Conservation (phyloP, 73 alveolate species). For the Diophrys sp. region DNA sequence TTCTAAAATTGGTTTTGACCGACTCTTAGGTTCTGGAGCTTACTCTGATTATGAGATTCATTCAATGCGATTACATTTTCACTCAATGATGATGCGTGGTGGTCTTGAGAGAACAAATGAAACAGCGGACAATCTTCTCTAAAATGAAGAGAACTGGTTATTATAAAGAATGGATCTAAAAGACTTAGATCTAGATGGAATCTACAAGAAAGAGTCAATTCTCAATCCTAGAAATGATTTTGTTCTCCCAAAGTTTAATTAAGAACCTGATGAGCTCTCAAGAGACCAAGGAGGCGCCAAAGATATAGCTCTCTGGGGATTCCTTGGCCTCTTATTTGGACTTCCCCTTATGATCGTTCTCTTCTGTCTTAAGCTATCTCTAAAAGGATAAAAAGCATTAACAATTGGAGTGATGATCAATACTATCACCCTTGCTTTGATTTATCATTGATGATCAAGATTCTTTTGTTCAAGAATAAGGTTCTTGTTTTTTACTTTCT, state of each 20-base stretch:
- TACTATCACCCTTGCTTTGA: background rate
- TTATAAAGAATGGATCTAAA: background rate
- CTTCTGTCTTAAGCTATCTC: background rate
- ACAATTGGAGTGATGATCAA: background rate
- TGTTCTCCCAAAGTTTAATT: constrained; percentile 41
- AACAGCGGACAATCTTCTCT: constrained; percentile 40
- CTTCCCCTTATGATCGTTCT: background rate
- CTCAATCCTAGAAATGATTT: constrained; percentile 37
- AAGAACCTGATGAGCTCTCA: constrained; percentile 9
- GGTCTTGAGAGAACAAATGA: constrained; percentile 56
- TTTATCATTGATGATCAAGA: background rate
- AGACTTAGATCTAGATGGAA: constrained; percentile 13
- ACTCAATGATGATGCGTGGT: constrained; percentile 45
- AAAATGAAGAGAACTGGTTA: constrained; percentile 54
- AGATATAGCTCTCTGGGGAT: constrained; percentile 9
- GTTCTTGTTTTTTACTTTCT: background rate
- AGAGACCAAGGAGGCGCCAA: constrained; percentile 19
- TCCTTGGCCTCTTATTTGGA: constrained; percentile 10
- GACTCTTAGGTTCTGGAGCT: constrained; percentile 29
- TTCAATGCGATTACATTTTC: constrained; percentile 41
- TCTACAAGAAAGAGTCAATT: constrained; percentile 20
- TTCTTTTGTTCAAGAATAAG: background rate
- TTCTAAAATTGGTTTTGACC: constrained; percentile 43
- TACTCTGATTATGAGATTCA: constrained; percentile 51
- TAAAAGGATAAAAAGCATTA: background rate